Conservation (phyloP, 495 filamentous ascomycete genomes). For the Penicillium taxi region DNA sequence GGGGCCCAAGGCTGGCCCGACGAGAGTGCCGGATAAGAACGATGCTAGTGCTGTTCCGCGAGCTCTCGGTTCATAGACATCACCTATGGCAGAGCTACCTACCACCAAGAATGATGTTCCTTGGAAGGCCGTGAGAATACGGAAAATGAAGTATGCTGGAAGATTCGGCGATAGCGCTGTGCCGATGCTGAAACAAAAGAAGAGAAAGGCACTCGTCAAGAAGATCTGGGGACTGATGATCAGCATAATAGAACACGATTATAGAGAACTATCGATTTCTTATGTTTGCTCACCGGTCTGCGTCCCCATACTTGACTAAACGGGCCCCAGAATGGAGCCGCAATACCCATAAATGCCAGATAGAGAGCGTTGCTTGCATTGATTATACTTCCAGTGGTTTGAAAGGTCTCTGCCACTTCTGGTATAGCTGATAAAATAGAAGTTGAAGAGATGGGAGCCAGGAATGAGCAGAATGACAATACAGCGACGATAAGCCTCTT, state of each 20-base stretch:
- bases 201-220: slow-evolving; percentile 47
- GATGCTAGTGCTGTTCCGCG: slow-evolving; percentile 61
- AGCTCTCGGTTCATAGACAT: slow-evolving; percentile 56
- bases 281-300: slow-evolving; percentile 50
- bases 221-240: slow-evolving; percentile 39
- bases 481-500: slow-evolving; percentile 56
- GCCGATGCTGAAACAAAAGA: slow-evolving; percentile 56
- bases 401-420: slow-evolving; percentile 55
- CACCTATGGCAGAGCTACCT: slow-evolving; percentile 56
- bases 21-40: slow-evolving; percentile 61
- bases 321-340: slow-evolving; percentile 59
- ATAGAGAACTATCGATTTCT: neutral
- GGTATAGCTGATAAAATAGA: slow-evolving; percentile 62
- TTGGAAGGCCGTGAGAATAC: slow-evolving; percentile 61
- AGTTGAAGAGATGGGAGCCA: slow-evolving; percentile 61
- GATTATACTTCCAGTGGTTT: slow-evolving; percentile 56
- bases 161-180: slow-evolving; percentile 62
- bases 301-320: slow-evolving; percentile 60
- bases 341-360: slow-evolving; percentile 61
- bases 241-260: slow-evolving; percentile 1
- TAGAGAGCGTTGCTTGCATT: slow-evolving; percentile 64
- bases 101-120: slow-evolving; percentile 62
- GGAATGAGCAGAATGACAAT: slow-evolving; percentile 57
- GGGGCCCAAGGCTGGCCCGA: slow-evolving; percentile 64
- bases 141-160: slow-evolving; percentile 59